Evolutionary conservation across 2,329 filamentous ascomycete genomes (phyloP).

Genomic region (Aspergillus pseudoglaucus): DNA sequence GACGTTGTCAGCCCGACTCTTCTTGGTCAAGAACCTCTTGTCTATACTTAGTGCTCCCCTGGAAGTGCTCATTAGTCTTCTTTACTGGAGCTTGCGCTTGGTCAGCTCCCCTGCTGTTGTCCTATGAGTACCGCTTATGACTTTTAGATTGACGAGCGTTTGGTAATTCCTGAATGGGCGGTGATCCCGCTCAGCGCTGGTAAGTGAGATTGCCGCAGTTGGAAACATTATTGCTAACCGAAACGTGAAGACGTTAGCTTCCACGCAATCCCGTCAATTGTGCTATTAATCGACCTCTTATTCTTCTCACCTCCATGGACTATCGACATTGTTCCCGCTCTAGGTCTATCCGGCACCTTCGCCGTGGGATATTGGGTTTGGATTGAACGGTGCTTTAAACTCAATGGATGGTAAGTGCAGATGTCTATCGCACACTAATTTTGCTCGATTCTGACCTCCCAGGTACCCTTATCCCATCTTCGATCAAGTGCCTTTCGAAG

Average conservation of each 20-base stretch:
- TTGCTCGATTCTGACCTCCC: slow-evolving; percentile 9
- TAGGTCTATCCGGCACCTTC: slow-evolving; percentile 44
- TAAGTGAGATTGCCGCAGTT: slow-evolving; percentile 11
- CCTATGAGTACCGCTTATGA: not conserved
- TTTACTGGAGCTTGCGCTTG: slow-evolving; percentile 55
- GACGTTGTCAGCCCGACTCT: slow-evolving; percentile 46
- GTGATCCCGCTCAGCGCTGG: slow-evolving; percentile 32
- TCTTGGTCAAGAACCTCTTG: slow-evolving; percentile 52
- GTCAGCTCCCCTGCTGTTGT: slow-evolving; percentile 27
- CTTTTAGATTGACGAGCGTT: slow-evolving; percentile 36
- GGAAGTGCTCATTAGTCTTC: slow-evolving; percentile 53
- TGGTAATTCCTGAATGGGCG: slow-evolving; percentile 45
- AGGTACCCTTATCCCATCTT: slow-evolving; percentile 89
- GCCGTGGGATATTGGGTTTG: slow-evolving; percentile 59
- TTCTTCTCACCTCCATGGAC: slow-evolving; percentile 57
- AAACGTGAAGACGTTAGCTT: slow-evolving; percentile 37
- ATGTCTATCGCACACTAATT: not conserved
- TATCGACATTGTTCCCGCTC: slow-evolving; percentile 46
- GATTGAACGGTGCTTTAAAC: slow-evolving; percentile 54
- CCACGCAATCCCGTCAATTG: slow-evolving; percentile 48
- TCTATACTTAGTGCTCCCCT: slow-evolving; percentile 54
- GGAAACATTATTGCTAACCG: not conserved
- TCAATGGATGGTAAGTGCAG: slow-evolving; percentile 52
- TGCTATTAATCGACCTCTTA: slow-evolving; percentile 50
- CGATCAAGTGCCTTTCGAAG: slow-evolving; percentile 56